A percentile compares a stretch with the other conserved stretches of the same genome.
Evolutionary conservation across 164 flowering plant species (phyloP).

Genomic region (Santalum album): DNA sequence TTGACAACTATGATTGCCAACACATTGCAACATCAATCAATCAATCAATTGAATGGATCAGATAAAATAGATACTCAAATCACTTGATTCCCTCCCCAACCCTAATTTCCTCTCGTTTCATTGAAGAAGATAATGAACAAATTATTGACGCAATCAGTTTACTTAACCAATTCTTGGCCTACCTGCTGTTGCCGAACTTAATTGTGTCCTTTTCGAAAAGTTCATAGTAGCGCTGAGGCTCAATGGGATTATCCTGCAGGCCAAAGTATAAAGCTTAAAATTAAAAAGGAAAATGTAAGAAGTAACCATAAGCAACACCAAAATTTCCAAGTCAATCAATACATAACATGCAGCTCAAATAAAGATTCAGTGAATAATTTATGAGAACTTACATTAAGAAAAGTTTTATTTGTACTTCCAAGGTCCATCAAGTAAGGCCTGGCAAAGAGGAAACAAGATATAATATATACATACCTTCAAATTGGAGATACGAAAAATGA

Average conservation of each 20-base stretch:
- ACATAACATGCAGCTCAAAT: not conserved
- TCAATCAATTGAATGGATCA: too few species aligned
- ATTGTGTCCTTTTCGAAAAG: constrained; percentile 80
- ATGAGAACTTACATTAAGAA: constrained; percentile 62
- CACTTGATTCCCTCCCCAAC: too few species aligned
- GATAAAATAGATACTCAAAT: too few species aligned
- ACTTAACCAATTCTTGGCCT: constrained; percentile 18
- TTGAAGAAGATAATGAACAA: too few species aligned
- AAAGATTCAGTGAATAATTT: not conserved
- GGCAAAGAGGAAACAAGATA: constrained; percentile 3
- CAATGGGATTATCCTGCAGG: constrained; percentile 74
- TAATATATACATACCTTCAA: not conserved
- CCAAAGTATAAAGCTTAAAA: constrained; percentile 14
- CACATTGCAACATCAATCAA: too few species aligned
- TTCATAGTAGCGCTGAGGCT: constrained; percentile 86
- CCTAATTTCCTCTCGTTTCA: too few species aligned
- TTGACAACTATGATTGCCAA: too few species aligned
- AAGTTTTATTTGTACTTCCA: constrained; percentile 97
- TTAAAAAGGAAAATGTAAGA: constrained; percentile 1
- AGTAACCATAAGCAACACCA: not conserved
- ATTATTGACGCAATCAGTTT: too few species aligned
- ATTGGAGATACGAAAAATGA: not conserved
- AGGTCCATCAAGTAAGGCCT: constrained; percentile 98
- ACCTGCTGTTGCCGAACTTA: constrained; percentile 95
- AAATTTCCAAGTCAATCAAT: not conserved